phyloP scores from a whole-genome alignment of 2,329 filamentous ascomycete species.

The Ascosphaera pollenicola region DNA sequence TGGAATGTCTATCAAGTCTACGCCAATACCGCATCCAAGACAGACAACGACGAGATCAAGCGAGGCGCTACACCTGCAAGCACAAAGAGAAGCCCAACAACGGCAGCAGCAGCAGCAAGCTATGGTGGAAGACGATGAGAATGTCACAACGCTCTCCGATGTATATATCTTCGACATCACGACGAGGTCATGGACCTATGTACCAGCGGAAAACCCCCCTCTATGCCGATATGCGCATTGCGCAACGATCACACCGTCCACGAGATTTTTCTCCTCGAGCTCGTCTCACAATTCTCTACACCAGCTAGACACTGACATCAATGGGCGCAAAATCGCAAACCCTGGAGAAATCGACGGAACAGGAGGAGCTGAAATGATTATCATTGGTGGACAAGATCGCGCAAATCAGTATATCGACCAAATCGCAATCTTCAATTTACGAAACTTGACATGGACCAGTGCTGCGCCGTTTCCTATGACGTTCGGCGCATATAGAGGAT shows the following conservation, averaged over 20 bases:
- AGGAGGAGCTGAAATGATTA: slow-evolving; percentile 89
- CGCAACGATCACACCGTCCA: slow-evolving; percentile 74
- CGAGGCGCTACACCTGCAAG: too few relatives aligned
- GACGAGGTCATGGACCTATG: slow-evolving; percentile 62
- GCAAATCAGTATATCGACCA: slow-evolving; percentile 99
- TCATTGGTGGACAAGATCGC: slow-evolving; percentile 89
- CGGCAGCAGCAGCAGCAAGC: slow-evolving; percentile 31
- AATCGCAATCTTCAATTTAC: slow-evolving; percentile 91
- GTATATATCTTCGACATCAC: slow-evolving; percentile 86
- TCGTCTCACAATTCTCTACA: slow-evolving; percentile 68
- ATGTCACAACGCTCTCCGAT: slow-evolving; percentile 94
- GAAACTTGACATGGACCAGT: slow-evolving; percentile 87
- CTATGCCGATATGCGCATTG: slow-evolving; percentile 95
- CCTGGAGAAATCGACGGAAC: slow-evolving; percentile 45
- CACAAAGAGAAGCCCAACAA: slow-evolving; percentile 35
- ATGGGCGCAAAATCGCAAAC: slow-evolving; percentile 10
- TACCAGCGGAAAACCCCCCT: slow-evolving; percentile 59
- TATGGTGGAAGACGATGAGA: slow-evolving; percentile 23
- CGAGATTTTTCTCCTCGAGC: slow-evolving; percentile 65
- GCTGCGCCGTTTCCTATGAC: slow-evolving; percentile 73
- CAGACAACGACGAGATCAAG: too few relatives aligned
- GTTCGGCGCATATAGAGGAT: slow-evolving; percentile 89
- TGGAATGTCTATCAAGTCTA: slow-evolving; percentile 49
- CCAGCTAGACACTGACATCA: slow-evolving; percentile 76
- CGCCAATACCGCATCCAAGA: too few relatives aligned